phyloP scores from a whole-genome alignment of 441 rosid genomes.

The Pelargonium myrrhifolium region DNA sequence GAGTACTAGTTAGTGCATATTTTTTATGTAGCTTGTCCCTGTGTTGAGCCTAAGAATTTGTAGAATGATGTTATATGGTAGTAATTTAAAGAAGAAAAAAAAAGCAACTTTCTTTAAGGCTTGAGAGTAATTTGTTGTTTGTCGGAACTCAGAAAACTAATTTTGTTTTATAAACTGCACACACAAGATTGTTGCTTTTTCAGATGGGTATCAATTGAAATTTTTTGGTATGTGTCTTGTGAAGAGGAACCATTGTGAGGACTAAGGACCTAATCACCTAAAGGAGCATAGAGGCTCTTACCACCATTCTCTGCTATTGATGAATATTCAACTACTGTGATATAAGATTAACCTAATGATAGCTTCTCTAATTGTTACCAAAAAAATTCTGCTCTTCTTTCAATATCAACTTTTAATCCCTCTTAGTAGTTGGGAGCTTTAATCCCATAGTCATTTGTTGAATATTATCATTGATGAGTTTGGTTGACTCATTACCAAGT shows the following conservation, averaged over 20 bases:
- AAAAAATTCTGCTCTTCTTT: not conserved
- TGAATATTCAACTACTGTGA: not conserved
- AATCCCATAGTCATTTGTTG: not conserved
- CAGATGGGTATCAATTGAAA: not conserved
- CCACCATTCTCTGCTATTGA: not conserved
- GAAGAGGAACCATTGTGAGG: not conserved
- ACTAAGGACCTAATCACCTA: too few species aligned
- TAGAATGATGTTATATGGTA: too few species aligned
- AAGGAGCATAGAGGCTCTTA: not conserved
- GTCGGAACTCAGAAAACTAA: not conserved
- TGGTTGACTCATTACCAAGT: not conserved
- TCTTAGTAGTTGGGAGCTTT: not conserved
- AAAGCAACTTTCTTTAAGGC: too few species aligned
- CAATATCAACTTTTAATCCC: not conserved
- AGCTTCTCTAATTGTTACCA: not conserved
- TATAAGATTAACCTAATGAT: not conserved
- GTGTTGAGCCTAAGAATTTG: slow-evolving; percentile 3
- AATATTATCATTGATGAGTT: not conserved
- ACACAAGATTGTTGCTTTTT: not conserved
- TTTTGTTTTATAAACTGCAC: not conserved
- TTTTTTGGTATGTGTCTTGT: not conserved
- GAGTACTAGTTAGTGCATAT: not conserved
- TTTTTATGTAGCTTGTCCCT: not conserved
- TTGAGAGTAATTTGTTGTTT: not conserved
- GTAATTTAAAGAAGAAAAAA: too few species aligned